A percentile compares a stretch with the other conserved stretches of the same genome.
Evolutionary conservation across 345 rosid genomes (phyloP).

Genomic region (Geranium rotundifolium): DNA sequence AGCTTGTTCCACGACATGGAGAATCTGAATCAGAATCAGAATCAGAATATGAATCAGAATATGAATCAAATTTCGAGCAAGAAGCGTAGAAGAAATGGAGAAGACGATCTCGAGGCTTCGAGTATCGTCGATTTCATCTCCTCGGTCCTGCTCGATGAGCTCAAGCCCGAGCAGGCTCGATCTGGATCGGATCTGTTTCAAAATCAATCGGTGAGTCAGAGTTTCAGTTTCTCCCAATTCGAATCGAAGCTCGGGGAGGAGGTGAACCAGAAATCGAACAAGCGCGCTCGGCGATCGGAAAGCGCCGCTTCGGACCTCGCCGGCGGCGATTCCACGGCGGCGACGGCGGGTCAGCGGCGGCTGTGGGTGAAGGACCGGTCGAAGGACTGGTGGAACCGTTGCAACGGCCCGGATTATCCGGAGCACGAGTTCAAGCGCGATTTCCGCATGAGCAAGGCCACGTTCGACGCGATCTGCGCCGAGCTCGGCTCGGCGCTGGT

Average conservation of each 20-base stretch:
- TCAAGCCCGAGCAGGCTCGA: not conserved
- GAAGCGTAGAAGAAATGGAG: slow-evolving; percentile 32
- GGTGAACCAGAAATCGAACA: slow-evolving; percentile 5
- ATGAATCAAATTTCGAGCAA: slow-evolving; percentile 13
- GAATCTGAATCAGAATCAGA: not conserved
- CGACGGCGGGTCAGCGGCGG: slow-evolving; percentile 27
- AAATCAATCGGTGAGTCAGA: slow-evolving; percentile 13
- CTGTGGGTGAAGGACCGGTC: slow-evolving; percentile 53
- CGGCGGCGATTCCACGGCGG: not conserved
- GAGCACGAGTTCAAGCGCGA: slow-evolving; percentile 33
- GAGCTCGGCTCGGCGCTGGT: slow-evolving; percentile 31
- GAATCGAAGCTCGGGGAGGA: slow-evolving; percentile 10
- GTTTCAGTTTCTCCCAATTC: slow-evolving; percentile 12
- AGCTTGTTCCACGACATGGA: slow-evolving; percentile 22
- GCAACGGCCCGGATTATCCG: slow-evolving; percentile 33
- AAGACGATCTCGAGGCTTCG: slow-evolving; percentile 1
- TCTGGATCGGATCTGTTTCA: not conserved
- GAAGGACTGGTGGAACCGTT: slow-evolving; percentile 48
- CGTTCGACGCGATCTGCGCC: slow-evolving; percentile 33
- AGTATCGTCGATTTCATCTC: too few species aligned
- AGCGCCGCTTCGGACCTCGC: not conserved
- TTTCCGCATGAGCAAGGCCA: slow-evolving; percentile 41
- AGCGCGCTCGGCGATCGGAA: not conserved
- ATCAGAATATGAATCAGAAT: too few species aligned
- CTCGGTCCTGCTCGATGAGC: too few species aligned